Conservation (phyloP, 495 filamentous ascomycete species). For the Baudoinia panamericana region DNA sequence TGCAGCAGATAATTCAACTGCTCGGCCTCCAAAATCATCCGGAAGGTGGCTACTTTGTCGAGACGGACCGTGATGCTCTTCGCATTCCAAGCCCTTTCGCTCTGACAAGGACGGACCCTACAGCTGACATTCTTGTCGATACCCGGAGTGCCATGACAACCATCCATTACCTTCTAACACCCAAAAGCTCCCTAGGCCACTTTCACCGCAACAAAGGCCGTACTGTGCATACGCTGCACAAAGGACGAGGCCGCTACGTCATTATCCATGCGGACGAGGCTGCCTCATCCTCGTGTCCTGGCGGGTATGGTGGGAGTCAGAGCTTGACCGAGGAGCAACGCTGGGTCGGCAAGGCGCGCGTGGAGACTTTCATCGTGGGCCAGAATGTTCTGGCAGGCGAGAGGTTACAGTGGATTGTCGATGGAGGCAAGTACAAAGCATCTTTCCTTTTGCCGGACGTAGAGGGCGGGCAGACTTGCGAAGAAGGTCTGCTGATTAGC, state of each 20-base stretch:
- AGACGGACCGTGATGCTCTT: slow-evolving; percentile 44
- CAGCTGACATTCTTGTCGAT: slow-evolving; percentile 24
- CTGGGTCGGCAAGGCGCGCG: slow-evolving; percentile 26
- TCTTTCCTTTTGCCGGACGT: slow-evolving; percentile 42
- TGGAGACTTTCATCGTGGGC: slow-evolving; percentile 53
- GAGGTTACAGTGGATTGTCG: slow-evolving; percentile 54
- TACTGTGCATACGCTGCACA: slow-evolving; percentile 49
- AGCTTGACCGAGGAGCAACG: slow-evolving; percentile 10
- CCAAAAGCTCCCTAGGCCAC: slow-evolving; percentile 37
- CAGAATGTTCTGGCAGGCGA: slow-evolving; percentile 42
- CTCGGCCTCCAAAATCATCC: slow-evolving; percentile 40
- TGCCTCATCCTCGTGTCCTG: slow-evolving; percentile 6
- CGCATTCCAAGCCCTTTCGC: slow-evolving; percentile 41
- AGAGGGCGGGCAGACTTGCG: slow-evolving; percentile 27
- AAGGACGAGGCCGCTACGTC: slow-evolving; percentile 47
- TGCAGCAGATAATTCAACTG: slow-evolving; percentile 32
- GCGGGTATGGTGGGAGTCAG: slow-evolving; percentile 3
- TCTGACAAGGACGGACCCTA: not conserved
- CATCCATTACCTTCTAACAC: slow-evolving; percentile 53
- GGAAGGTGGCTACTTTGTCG: slow-evolving; percentile 53
- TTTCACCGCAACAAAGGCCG: slow-evolving; percentile 49
- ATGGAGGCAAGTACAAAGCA: slow-evolving; percentile 51
- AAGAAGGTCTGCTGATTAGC: slow-evolving; percentile 45
- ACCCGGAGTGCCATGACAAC: slow-evolving; percentile 37
- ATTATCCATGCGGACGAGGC: slow-evolving; percentile 42